Conservation (phyloP, 164 flowering plant species). For the Macadamia integrifolia region DNA sequence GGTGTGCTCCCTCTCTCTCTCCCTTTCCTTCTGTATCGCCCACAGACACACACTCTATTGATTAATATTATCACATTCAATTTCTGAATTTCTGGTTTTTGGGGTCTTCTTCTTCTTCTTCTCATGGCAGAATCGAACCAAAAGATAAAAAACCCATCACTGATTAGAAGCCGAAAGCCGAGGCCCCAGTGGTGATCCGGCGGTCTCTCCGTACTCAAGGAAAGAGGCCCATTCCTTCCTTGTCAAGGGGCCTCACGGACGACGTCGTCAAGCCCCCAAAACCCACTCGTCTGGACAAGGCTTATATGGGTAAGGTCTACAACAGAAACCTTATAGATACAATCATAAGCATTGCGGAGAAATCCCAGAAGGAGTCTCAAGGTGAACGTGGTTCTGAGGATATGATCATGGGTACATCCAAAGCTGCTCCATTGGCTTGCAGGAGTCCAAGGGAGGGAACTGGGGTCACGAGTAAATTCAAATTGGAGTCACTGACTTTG, state of each 20-base stretch:
- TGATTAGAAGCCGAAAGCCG: constrained; percentile 44
- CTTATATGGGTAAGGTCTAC: constrained; percentile 20
- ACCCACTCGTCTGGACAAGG: constrained; percentile 42
- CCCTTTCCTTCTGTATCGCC: background rate
- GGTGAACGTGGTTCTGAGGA: background rate
- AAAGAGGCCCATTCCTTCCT: constrained; percentile 39
- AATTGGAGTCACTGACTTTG: constrained; percentile 39
- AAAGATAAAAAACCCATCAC: constrained; percentile 35
- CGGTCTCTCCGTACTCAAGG: constrained; percentile 70
- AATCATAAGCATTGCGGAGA: constrained; percentile 24
- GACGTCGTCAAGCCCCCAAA: constrained; percentile 17
- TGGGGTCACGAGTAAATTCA: constrained; percentile 18
- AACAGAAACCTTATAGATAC: constrained; percentile 29
- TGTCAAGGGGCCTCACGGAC: constrained; percentile 21
- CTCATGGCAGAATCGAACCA: constrained; percentile 31
- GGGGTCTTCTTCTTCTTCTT: background rate
- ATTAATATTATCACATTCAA: constrained; percentile 1
- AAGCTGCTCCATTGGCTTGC: background rate
- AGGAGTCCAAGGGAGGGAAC: constrained; percentile 5
- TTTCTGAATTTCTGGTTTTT: background rate
- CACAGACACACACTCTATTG: constrained; percentile 6
- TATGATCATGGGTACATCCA: background rate
- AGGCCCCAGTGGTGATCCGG: constrained; percentile 44
- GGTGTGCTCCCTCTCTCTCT: constrained; percentile 15
- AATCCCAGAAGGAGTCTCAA: background rate